Percentiles rank a stretch among this genome's conserved stretches.
These are phyloP conservation scores for Entophlyctis helioformis DNA, from an alignment of 192 early-diverging fungal genomes.

Conservation along the genomic window DNA sequence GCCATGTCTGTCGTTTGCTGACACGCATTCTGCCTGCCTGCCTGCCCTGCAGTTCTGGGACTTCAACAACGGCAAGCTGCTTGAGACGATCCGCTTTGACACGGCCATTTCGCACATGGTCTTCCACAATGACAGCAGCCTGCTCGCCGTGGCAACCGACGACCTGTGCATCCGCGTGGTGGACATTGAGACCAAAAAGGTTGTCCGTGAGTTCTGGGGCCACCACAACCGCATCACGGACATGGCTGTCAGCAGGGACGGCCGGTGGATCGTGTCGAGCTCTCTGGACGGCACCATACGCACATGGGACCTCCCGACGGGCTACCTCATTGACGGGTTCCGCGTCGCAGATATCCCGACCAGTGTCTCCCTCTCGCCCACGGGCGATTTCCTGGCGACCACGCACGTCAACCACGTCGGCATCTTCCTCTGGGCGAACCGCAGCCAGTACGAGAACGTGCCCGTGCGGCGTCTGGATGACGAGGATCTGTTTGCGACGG, in stretches of 20 bases:
- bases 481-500: slow-evolving; percentile 19
- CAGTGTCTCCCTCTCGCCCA: slow-evolving; percentile 78
- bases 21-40: no score
- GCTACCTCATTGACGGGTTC: slow-evolving; percentile 78
- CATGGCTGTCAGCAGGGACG: slow-evolving; percentile 83
- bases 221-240: slow-evolving; percentile 82
- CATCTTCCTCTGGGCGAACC: slow-evolving; percentile 88
- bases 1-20: no score
- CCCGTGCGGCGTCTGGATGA: slow-evolving; percentile 52
- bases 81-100: slow-evolving; percentile 52
- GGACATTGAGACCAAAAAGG: slow-evolving; percentile 65
- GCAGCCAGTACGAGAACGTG: slow-evolving; percentile 63
- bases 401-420: slow-evolving; percentile 86
- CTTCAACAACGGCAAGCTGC: slow-evolving; percentile 51
- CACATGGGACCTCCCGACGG: slow-evolving; percentile 94
- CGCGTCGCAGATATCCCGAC: slow-evolving; percentile 63
- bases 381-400: slow-evolving; percentile 84
- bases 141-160: slow-evolving; percentile 75
- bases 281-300: slow-evolving; percentile 79
- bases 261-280: slow-evolving; percentile 75
- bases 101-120: slow-evolving; percentile 49
- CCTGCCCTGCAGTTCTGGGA: slow-evolving; percentile 61
- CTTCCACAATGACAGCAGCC: slow-evolving; percentile 58
- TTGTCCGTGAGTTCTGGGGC: slow-evolving; percentile 83
- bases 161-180: slow-evolving; percentile 80